A percentile compares a stretch with the other conserved stretches of the same genome.
phyloP scores from a whole-genome alignment of 176 grass and related monocot species.

The Dendrocalamus sinicus region DNA sequence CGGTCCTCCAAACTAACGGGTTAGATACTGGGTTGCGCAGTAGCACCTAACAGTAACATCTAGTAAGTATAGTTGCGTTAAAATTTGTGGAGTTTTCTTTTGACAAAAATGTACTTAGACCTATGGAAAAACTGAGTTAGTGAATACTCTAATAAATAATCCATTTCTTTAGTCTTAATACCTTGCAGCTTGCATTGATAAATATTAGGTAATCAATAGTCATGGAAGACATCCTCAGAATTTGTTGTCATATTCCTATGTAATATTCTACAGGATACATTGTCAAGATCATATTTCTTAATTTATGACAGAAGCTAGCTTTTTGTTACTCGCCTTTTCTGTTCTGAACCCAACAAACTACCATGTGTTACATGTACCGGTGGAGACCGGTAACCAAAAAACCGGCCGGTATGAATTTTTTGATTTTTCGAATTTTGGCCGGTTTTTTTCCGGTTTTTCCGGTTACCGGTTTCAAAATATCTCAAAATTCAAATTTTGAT shows the following conservation, averaged over 20 bases:
- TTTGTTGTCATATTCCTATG: conserved; percentile 24
- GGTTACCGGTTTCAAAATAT: too few relatives aligned
- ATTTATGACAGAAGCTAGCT: neutral
- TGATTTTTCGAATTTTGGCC: too few relatives aligned
- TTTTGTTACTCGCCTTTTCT: neutral
- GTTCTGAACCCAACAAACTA: neutral
- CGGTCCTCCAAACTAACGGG: neutral
- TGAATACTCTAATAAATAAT: neutral
- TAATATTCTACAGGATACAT: conserved; percentile 4
- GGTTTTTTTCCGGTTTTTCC: too few relatives aligned
- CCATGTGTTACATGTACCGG: neutral
- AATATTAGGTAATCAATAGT: neutral
- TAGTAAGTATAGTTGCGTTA: neutral
- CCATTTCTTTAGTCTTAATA: neutral
- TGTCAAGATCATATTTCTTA: conserved; percentile 16
- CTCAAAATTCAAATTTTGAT: too few relatives aligned
- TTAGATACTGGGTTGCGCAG: neutral
- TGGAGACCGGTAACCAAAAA: too few relatives aligned
- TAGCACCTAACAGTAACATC: neutral
- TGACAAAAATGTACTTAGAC: neutral
- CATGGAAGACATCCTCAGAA: conserved; percentile 1
- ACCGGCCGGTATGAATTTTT: too few relatives aligned
- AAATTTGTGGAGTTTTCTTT: conserved; percentile 12
- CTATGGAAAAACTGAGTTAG: neutral
- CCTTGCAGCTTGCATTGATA: neutral